These are phyloP conservation scores for Neophaeococcomyces mojaviensis DNA, from an alignment of 2,329 filamentous ascomycete genomes.

Conservation along the genomic window DNA sequence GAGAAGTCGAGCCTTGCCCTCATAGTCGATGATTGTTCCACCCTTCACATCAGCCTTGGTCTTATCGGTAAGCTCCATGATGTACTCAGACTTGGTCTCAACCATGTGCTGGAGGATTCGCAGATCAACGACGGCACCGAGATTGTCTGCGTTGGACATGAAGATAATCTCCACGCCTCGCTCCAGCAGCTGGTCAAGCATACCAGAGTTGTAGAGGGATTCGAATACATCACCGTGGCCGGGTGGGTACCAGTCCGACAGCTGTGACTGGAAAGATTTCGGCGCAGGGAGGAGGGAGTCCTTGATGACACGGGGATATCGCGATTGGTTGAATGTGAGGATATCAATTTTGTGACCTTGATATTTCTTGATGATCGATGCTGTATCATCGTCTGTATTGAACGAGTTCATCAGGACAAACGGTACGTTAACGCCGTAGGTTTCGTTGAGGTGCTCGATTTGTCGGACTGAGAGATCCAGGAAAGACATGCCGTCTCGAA, in stretches of 20 bases:
- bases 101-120: slow-evolving; percentile 99
- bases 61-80: slow-evolving; percentile 99
- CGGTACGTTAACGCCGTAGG: slow-evolving; percentile 92
- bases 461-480: slow-evolving; percentile 96
- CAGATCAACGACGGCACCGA: slow-evolving; percentile 94
- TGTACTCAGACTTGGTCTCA: slow-evolving; percentile 93
- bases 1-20: slow-evolving; percentile 89
- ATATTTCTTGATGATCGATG: slow-evolving; percentile 99
- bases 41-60: slow-evolving; percentile 99
- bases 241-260: slow-evolving; percentile 97
- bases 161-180: slow-evolving; percentile 97
- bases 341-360: slow-evolving; percentile 99
- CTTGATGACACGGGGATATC: slow-evolving; percentile 96
- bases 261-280: slow-evolving; percentile 77
- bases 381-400: slow-evolving; percentile 98
- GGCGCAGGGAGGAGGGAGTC: slow-evolving; percentile 94
- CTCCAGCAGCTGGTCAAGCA: slow-evolving; percentile 90
- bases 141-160: slow-evolving; percentile 97
- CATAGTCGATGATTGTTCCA: slow-evolving; percentile 99
- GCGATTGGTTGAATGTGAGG: slow-evolving; percentile 98
- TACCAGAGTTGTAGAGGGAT: slow-evolving; percentile 98
- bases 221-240: slow-evolving; percentile 99
- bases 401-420: slow-evolving; percentile 99
- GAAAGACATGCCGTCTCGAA: slow-evolving; percentile 99
- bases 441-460: slow-evolving; percentile 98